These are phyloP conservation scores for Posidonia oceanica DNA, from an alignment of 116 monocot species.

Conservation along the genomic window DNA sequence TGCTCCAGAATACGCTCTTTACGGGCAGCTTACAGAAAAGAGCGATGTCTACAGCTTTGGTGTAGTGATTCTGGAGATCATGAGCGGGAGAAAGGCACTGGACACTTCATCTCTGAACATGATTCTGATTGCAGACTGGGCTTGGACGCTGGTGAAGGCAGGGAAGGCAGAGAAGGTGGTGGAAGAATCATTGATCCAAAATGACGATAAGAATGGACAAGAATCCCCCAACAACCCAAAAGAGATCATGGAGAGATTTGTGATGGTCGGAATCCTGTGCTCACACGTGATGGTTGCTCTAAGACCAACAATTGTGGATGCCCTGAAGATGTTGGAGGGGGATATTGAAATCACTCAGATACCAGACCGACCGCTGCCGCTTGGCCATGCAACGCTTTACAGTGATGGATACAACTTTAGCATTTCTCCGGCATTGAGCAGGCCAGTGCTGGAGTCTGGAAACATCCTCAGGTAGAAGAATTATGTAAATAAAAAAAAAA, in stretches of 20 bases:
- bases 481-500: too few relatives aligned
- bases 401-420: slow-evolving; percentile 16
- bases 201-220: background rate
- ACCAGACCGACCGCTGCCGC: background rate
- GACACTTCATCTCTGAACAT: slow-evolving; percentile 23
- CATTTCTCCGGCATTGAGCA: slow-evolving; percentile 31
- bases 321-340: slow-evolving; percentile 73
- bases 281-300: slow-evolving; percentile 70
- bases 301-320: slow-evolving; percentile 60
- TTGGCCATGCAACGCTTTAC: background rate
- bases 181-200: slow-evolving; percentile 20
- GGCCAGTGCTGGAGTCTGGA: slow-evolving; percentile 14
- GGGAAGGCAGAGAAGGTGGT: slow-evolving; percentile 41
- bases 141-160: slow-evolving; percentile 53
- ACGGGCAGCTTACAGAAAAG: slow-evolving; percentile 83
- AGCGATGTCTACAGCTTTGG: slow-evolving; percentile 97
- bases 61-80: slow-evolving; percentile 61
- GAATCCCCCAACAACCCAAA: slow-evolving; percentile 9
- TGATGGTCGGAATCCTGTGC: slow-evolving; percentile 69
- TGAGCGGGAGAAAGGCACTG: slow-evolving; percentile 65
- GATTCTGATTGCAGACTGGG: slow-evolving; percentile 71
- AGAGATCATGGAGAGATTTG: slow-evolving; percentile 70
- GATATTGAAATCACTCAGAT: slow-evolving; percentile 51
- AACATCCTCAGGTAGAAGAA: slow-evolving; percentile 39
- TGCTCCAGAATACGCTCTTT: slow-evolving; percentile 72